Conservation (phyloP, 2,329 filamentous ascomycete species). For the Geosmithia flava region DNA sequence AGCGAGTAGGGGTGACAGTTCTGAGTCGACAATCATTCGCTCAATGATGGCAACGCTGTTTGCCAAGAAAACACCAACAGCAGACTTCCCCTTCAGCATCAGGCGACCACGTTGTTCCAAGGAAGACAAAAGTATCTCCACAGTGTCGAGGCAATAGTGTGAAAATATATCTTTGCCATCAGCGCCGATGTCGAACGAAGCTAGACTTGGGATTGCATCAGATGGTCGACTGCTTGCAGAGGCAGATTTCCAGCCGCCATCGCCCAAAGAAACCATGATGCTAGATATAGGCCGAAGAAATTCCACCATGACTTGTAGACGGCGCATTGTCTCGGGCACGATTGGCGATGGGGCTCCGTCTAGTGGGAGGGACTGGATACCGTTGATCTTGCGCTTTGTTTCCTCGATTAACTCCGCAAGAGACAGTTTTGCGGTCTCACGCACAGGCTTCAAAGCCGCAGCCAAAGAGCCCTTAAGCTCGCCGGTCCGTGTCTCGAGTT, state of each 20-base stretch:
- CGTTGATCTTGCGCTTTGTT: conserved; percentile 56
- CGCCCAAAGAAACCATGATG: conserved; percentile 83
- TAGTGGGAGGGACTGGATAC: conserved; percentile 54
- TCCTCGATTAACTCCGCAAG: conserved; percentile 76
- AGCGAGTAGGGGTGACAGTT: conserved; percentile 61
- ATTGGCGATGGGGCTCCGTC: conserved; percentile 72
- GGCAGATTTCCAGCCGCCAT: conserved; percentile 70
- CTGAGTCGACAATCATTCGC: conserved; percentile 70
- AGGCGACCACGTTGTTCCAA: conserved; percentile 63
- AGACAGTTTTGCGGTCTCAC: conserved; percentile 83
- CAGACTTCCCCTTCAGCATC: conserved; percentile 63
- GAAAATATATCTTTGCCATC: conserved; percentile 82
- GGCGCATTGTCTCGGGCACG: conserved; percentile 73
- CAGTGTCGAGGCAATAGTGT: conserved; percentile 80
- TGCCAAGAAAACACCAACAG: conserved; percentile 79
- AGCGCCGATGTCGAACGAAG: conserved; percentile 76
- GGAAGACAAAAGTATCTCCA: conserved; percentile 65
- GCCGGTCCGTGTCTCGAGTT: conserved; percentile 70
- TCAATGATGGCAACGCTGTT: conserved; percentile 81
- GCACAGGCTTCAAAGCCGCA: conserved; percentile 76
- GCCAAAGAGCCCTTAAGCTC: conserved; percentile 75
- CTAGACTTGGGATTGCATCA: conserved; percentile 56
- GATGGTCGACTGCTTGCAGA: conserved; percentile 41
- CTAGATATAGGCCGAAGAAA: conserved; percentile 79
- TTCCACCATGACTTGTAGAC: conserved; percentile 74